Evolutionary conservation across 805 yeast genomes (phyloP), one percentile per base, ranked within the genome.

Genomic region (Cyberlindnera xylosilytica): DNA sequence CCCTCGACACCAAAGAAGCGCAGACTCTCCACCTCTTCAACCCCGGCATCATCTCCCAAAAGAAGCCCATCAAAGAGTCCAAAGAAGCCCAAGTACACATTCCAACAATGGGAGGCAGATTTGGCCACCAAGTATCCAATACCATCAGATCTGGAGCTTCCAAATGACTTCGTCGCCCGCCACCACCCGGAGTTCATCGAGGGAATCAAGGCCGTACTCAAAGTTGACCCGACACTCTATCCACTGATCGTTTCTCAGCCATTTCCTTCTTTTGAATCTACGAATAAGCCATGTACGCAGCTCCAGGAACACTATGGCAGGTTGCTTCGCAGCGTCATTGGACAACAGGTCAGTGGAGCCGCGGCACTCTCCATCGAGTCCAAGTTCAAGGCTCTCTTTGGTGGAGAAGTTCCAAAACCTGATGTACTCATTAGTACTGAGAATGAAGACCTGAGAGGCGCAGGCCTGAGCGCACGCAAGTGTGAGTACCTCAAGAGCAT

Each of bases 311-410:
- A 72, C 39, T 76, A 72, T 46, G 61, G 62, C 18, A 63, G 66
- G 16, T 56, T 78, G 8, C 68, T 68, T 2, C 61, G 69, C 33
- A 70, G 78, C 4, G 75, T 86, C 3, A 74, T 85, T 3, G 73
- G 83, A 0, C 93, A 86, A 59, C 93, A 85, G 57, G 76, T 86
- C 10, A 79, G 86, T 49, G 96, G 96, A 1, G 73, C 77, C 1
- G 95, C 97, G 1, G 96, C 97, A 0, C 60, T 55, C 9, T 72
- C 89, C 1, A 85, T 89, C 23, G 70, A 73, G 43, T 45, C 47
- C 10, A 73, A 75, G 50, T 73, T 86, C 42, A 55, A 56, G 16
- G 54, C 58, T 16, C 45, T 63, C 13, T 74, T 65, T 47, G 65
- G 53, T 12, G 64, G 52, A 22, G 64, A 53, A 13, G 60, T 49